These are phyloP conservation scores for Shiraia bambusicola DNA, from an alignment of 2,329 filamentous ascomycete genomes.

Conservation along the genomic window DNA sequence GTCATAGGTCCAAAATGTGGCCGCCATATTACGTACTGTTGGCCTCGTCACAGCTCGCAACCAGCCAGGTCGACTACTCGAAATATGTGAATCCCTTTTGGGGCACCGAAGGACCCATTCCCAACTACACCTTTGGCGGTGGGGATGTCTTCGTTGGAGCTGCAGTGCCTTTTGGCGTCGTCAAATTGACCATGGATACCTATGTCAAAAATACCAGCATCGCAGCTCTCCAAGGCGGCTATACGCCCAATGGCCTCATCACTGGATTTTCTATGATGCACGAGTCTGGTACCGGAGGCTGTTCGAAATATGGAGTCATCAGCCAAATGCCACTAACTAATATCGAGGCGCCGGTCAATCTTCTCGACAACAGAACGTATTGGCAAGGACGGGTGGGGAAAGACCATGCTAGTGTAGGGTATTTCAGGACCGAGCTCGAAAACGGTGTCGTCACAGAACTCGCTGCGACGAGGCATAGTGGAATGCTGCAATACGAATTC, in stretches of 20 bases:
- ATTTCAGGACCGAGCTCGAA: conserved; percentile 59
- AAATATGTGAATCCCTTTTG: conserved; percentile 55
- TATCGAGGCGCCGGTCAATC: conserved; percentile 39
- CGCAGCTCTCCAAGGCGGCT: conserved; percentile 38
- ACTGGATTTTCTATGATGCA: conserved; percentile 42
- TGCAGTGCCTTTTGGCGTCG: conserved; percentile 37
- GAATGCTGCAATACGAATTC: conserved; percentile 64
- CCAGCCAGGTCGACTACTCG: conserved; percentile 35
- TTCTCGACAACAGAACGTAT: conserved; percentile 46
- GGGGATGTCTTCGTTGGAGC: conserved; percentile 40
- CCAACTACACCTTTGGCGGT: conserved; percentile 47
- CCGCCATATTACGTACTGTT: background rate
- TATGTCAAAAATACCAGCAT: conserved; percentile 25
- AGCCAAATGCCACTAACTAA: conserved; percentile 54
- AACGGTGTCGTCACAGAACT: conserved; percentile 61
- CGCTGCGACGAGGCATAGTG: conserved; percentile 57
- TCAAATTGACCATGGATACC: conserved; percentile 41
- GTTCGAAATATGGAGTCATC: conserved; percentile 69
- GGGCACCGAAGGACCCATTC: conserved; percentile 50
- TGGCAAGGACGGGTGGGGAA: conserved; percentile 39
- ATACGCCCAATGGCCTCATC: conserved; percentile 41
- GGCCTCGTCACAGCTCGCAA: background rate
- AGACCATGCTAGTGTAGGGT: conserved; percentile 57
- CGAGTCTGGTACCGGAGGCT: conserved; percentile 59
- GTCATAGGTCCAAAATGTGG: too few species aligned